Evolutionary conservation across 208 protist species (phyloP), one percentile per base, ranked within the genome.

Genomic region (Leishmania aethiopica): DNA sequence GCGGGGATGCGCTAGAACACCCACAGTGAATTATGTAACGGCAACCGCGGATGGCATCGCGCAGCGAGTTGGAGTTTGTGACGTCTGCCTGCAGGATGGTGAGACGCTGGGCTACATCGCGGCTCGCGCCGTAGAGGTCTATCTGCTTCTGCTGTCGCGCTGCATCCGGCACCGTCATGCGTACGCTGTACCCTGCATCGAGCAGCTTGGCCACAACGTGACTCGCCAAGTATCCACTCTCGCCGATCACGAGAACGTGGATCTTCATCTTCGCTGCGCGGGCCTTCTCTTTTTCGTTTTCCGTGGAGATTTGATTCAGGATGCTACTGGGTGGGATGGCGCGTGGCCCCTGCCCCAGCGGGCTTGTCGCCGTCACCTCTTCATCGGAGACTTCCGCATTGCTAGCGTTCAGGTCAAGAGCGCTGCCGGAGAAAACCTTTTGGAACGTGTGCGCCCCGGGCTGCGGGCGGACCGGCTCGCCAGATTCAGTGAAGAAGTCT

Each of bases 1-100:
- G 83, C 6, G 72, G 60, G 49, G 86, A 84, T 35, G 86, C 75
- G 25, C 84, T 84, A 7, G 92, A 82, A 84, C 91, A 96, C 45
- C 95, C 95, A 71, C 95, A 98, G 83, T 98, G 95, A 35, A 98
- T 92, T 49, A 98, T 89, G 84, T 97, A 97, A 45, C 91, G 90
- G 80, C 95, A 98, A 45, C 93, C 93, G 3, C 91, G 84, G 72
- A 98, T 91, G 2, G 86, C 90, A 49, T 96, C 93, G 13, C 93
- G 91, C 75, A 98, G 87, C 4, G 93, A 84, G 64, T 85, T 85
- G 22, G 92, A 91, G 85, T 91, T 96, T 1, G 91, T 96, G 78
- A 98, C 92, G 62, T 97, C 91, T 3, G 88, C 93, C 67, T 92
- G 83, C 64, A 91, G 80, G 11, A 98, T 86, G 6, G 87, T 90